Percentiles rank a stretch among this genome's conserved stretches.
phyloP scores from a whole-genome alignment of 306 rosid species.

The Oxytropis ochrocephala region DNA sequence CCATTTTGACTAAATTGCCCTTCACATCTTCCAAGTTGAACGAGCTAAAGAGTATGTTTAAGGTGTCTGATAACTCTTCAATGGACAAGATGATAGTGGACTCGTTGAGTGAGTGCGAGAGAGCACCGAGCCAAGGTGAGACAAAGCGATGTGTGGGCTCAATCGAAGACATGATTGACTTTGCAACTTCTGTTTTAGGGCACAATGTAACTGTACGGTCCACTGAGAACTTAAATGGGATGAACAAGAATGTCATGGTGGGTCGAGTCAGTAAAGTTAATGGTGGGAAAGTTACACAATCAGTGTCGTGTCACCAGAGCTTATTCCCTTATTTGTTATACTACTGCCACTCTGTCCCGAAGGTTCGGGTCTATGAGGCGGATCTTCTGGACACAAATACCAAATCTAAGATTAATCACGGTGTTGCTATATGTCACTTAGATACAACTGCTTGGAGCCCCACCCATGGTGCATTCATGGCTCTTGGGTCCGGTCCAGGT shows the following conservation, averaged over 20 bases:
- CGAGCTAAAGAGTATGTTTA: slow-evolving; percentile 53
- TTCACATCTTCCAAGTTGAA: slow-evolving; percentile 30
- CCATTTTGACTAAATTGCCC: slow-evolving; percentile 52
- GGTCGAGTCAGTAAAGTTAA: slow-evolving; percentile 55
- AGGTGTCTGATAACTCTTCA: slow-evolving; percentile 51
- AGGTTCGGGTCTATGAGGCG: slow-evolving; percentile 78
- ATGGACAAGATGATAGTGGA: slow-evolving; percentile 46
- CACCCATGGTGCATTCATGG: slow-evolving; percentile 65
- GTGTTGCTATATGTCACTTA: slow-evolving; percentile 77
- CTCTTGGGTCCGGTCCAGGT: slow-evolving; percentile 68
- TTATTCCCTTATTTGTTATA: slow-evolving; percentile 69
- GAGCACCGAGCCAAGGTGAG: slow-evolving; percentile 66
- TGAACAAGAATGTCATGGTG: slow-evolving; percentile 36
- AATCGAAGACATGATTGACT: slow-evolving; percentile 76
- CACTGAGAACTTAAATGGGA: slow-evolving; percentile 52
- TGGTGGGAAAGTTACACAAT: slow-evolving; percentile 59
- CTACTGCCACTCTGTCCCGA: slow-evolving; percentile 87
- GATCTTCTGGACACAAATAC: slow-evolving; percentile 55
- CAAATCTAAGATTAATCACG: slow-evolving; percentile 59
- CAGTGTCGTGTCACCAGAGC: slow-evolving; percentile 84
- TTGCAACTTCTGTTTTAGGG: slow-evolving; percentile 56
- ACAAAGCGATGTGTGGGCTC: slow-evolving; percentile 75
- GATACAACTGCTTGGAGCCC: slow-evolving; percentile 86
- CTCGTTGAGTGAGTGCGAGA: slow-evolving; percentile 57
- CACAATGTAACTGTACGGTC: slow-evolving; percentile 46